Percentiles rank a stretch among this genome's conserved stretches.
Evolutionary conservation across 345 rosid species (phyloP).

Genomic region (Eucalyptus fibrosa): DNA sequence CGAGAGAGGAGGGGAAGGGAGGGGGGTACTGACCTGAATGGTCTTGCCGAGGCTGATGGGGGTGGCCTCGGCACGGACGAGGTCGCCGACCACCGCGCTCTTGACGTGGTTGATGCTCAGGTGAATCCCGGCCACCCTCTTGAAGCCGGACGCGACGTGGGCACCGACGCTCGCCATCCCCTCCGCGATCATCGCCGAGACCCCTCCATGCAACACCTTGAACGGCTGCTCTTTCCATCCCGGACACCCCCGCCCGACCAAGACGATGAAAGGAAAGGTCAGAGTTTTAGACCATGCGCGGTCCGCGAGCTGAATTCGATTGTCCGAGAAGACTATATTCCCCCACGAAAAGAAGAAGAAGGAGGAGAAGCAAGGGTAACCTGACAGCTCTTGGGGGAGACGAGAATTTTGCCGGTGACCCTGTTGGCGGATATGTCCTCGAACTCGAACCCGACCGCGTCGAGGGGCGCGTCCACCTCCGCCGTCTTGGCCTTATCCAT

Average conservation of each 20-base stretch:
- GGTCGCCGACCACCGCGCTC: conserved; percentile 69
- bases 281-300: neutral
- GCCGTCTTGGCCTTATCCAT: conserved; percentile 12
- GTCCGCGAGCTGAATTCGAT: neutral
- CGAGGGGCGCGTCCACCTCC: conserved; percentile 27
- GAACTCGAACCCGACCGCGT: conserved; percentile 42
- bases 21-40: conserved; percentile 33
- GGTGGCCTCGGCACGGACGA: conserved; percentile 51
- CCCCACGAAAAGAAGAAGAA: neutral
- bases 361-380: conserved; percentile 3
- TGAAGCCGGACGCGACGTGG: conserved; percentile 65
- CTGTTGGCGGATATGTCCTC: conserved; percentile 36
- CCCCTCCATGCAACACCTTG: conserved; percentile 93
- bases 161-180: conserved; percentile 87
- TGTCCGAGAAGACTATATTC: neutral
- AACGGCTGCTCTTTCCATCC: conserved; percentile 43
- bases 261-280: neutral
- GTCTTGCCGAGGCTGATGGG: conserved; percentile 62
- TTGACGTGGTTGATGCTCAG: conserved; percentile 75
- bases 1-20: neutral
- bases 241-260: neutral
- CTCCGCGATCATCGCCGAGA: conserved; percentile 86
- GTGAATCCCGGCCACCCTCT: conserved; percentile 79
- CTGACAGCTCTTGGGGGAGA: conserved; percentile 54
- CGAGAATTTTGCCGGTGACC: conserved; percentile 55